A percentile compares a stretch with the other conserved stretches of the same genome.
Conservation (phyloP, 495 filamentous ascomycete species). For the Aspergillus asperescens region DNA sequence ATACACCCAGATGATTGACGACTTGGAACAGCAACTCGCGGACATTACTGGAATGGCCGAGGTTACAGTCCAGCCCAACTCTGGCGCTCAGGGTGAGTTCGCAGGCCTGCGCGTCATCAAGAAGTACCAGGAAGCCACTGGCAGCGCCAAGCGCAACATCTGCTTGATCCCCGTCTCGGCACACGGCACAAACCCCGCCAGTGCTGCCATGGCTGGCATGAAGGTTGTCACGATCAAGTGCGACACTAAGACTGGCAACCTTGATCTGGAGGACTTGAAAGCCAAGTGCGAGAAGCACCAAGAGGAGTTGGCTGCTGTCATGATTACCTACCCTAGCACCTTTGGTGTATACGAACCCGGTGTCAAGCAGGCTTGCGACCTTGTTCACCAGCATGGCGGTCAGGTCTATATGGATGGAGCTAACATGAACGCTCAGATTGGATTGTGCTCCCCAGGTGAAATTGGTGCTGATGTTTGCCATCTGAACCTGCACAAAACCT, state of each 20-base stretch:
- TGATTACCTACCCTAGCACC: constrained; percentile 98
- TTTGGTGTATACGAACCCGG: constrained; percentile 94
- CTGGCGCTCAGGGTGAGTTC: constrained; percentile 95
- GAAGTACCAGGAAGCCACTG: constrained; percentile 68
- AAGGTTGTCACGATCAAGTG: constrained; percentile 92
- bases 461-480: constrained; percentile 98
- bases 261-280: constrained; percentile 82
- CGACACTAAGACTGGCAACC: constrained; percentile 78
- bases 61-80: constrained; percentile 92
- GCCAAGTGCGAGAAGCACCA: constrained; percentile 83
- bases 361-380: constrained; percentile 77
- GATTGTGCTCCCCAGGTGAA: constrained; percentile 91
- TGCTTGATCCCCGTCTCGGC: constrained; percentile 96
- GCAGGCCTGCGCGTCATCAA: constrained; percentile 90
- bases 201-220: constrained; percentile 97
- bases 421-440: constrained; percentile 99
- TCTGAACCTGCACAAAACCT: constrained; percentile 97
- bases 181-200: constrained; percentile 95
- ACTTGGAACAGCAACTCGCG: constrained; percentile 70
- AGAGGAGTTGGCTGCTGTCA: constrained; percentile 85
- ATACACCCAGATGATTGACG: constrained; percentile 63
- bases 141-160: constrained; percentile 71
- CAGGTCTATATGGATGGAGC: constrained; percentile 99
- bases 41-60: constrained; percentile 88
- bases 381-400: constrained; percentile 84